Conservation (phyloP, 257 asterid genomes). For the Solanum rostratum region DNA sequence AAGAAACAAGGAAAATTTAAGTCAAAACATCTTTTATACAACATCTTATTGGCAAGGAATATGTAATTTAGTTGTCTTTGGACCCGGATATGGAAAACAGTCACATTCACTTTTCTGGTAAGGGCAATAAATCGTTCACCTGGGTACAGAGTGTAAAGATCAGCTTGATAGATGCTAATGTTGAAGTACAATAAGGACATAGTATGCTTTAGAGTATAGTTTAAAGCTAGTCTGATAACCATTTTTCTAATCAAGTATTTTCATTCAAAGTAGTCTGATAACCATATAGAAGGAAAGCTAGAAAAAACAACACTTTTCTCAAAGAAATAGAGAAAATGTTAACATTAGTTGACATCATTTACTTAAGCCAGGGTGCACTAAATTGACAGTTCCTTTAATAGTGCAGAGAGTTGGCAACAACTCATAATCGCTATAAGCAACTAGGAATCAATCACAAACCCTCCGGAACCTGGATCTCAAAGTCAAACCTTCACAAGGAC, state of each 20-base stretch:
- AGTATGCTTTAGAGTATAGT: not conserved
- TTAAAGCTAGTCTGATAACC: not conserved
- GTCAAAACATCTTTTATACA: not conserved
- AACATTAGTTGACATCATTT: not conserved
- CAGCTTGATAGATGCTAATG: not conserved
- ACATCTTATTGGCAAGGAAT: not conserved
- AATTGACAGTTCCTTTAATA: not conserved
- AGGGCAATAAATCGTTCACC: not conserved
- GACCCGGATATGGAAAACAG: not conserved
- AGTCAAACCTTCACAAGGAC: not conserved
- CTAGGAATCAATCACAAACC: not conserved
- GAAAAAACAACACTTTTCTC: not conserved
- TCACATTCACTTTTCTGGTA: not conserved
- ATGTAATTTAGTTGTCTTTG: not conserved
- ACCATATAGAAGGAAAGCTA: not conserved
- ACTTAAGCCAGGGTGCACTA: not conserved
- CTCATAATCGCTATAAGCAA: not conserved
- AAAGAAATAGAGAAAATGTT: not conserved
- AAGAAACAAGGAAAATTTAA: not conserved
- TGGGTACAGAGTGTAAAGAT: not conserved
- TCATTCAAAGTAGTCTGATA: not conserved
- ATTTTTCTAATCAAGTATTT: not conserved
- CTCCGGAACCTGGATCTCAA: not conserved
- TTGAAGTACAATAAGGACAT: not conserved
- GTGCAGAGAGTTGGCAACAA: not conserved